Evolutionary conservation across 345 rosid genomes (phyloP), one percentile per base, ranked within the genome.

Genomic region (Rubroshorea leprosula): DNA sequence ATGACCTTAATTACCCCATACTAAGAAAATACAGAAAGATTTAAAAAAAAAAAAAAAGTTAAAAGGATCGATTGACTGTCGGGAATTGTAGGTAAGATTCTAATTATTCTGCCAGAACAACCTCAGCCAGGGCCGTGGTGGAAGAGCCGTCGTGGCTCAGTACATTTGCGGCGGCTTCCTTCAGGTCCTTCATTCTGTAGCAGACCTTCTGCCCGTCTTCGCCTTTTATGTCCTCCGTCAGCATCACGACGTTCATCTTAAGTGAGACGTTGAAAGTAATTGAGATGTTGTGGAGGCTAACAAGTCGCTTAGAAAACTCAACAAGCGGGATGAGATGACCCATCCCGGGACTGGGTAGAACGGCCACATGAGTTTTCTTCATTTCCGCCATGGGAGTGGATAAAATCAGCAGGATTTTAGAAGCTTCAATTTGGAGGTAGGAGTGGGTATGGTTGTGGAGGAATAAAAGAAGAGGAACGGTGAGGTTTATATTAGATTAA

Each of bases 251-350:
- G 50, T 75, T 75, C 76, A 71, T 63, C 44, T 12, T 67, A 35
- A 67, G 78, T 23, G 73, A 79, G 63, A 85, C n/a, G 21, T 83
- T 3, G 60, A 89, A 76, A 16, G 85, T 78, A 5, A 81, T 64
- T 51, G 68, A 49, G 71, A 82, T 38, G 46, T 62, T 1, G 69
- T 83, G 84, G 50, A 19, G 49, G 31, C 52, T 66, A 58, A 74
- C 80, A 53, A 89, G 74, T 27, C 72, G 58, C 63, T 83, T 80
- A 24, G 94, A 83, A 23, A 89, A 67, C 74, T 84, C 89, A 15
- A 60, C 49, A 58, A 83, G 80, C 5, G 96, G 95, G 68, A 83
- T 83, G 29, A 86, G 84, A 55, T 89, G 96, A 43, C 96, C 96
- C 89, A 89, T 85, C 45, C 96, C 96, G 0, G 89, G 96, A 39